Evolutionary conservation across 2,329 filamentous ascomycete genomes (phyloP).

Genomic region (Aspergillus cejpii): DNA sequence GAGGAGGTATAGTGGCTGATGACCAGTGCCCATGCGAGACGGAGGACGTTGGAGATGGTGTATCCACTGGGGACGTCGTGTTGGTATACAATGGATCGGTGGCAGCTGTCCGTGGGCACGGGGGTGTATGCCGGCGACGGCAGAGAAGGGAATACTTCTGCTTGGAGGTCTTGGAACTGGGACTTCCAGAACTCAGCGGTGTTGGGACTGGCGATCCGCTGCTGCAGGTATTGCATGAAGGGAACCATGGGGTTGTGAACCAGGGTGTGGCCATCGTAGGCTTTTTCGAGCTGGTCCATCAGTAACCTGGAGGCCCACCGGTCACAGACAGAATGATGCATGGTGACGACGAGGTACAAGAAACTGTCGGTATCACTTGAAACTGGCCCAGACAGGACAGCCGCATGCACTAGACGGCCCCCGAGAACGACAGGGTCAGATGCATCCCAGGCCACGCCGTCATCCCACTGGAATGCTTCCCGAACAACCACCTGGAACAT

Average conservation of each 20-base stretch:
- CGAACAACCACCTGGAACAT: slow-evolving; percentile 19
- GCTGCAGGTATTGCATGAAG: background rate
- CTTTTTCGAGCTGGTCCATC: background rate
- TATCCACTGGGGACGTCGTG: background rate
- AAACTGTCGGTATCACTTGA: too few species aligned
- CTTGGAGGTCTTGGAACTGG: background rate
- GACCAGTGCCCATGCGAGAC: slow-evolving; percentile 35
- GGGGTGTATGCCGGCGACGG: slow-evolving; percentile 1
- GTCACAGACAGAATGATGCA: slow-evolving; percentile 2
- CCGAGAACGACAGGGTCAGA: background rate
- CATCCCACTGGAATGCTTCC: slow-evolving; percentile 10
- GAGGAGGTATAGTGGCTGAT: slow-evolving; percentile 30
- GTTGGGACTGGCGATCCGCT: background rate
- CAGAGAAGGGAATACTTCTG: slow-evolving; percentile 2
- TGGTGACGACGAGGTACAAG: background rate
- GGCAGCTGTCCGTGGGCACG: background rate
- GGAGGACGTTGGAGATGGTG: slow-evolving; percentile 28
- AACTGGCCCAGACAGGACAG: background rate
- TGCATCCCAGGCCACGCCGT: background rate
- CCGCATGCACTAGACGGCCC: background rate
- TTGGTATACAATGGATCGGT: background rate
- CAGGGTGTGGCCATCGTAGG: background rate
- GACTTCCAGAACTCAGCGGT: slow-evolving; percentile 4
- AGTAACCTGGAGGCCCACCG: background rate
- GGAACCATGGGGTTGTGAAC: background rate